A percentile compares a stretch with the other conserved stretches of the same genome.
These are phyloP conservation scores for Wickerhamiella azymoides DNA, from an alignment of 805 yeast genomes.

Conservation along the genomic window DNA sequence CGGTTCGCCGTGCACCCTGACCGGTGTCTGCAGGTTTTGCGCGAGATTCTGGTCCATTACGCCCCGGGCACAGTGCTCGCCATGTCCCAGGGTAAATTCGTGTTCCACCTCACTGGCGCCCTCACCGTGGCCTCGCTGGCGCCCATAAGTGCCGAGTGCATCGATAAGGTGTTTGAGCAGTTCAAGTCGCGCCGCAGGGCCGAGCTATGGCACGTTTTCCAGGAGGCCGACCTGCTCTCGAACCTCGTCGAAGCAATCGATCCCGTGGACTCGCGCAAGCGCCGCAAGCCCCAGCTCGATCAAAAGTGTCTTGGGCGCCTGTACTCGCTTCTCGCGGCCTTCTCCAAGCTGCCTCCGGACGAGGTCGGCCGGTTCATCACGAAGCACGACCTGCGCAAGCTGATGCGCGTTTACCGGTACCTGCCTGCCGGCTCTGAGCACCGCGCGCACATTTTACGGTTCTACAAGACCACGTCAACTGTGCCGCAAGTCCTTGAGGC, in stretches of 20 bases:
- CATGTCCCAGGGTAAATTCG: slow-evolving; percentile 10
- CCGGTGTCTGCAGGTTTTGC: neutral
- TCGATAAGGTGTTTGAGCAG: slow-evolving; percentile 13
- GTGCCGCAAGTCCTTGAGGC: slow-evolving; percentile 20
- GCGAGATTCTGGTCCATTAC: neutral
- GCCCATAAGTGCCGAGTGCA: slow-evolving; percentile 1
- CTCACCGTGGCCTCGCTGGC: neutral
- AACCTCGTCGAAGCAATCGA: slow-evolving; percentile 12
- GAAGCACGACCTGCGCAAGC: slow-evolving; percentile 25
- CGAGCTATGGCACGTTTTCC: slow-evolving; percentile 18
- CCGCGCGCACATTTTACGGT: slow-evolving; percentile 32
- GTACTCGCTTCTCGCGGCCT: slow-evolving; percentile 14
- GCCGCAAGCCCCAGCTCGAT: neutral
- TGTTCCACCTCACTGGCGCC: neutral
- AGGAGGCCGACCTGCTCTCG: slow-evolving; percentile 11
- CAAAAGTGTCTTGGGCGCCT: slow-evolving; percentile 8
- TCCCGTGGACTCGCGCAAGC: slow-evolving; percentile 4
- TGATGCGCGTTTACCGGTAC: slow-evolving; percentile 19
- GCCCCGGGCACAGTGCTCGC: slow-evolving; percentile 10
- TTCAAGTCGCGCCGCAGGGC: slow-evolving; percentile 18
- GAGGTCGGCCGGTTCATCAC: slow-evolving; percentile 25
- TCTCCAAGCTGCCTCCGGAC: slow-evolving; percentile 33
- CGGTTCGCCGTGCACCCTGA: neutral
- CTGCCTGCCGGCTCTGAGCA: slow-evolving; percentile 20
- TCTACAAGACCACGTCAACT: slow-evolving; percentile 26